A percentile compares a stretch with the other conserved stretches of the same genome.
Conservation (phyloP, 441 rosid species). For the Syzygium syzygioides region DNA sequence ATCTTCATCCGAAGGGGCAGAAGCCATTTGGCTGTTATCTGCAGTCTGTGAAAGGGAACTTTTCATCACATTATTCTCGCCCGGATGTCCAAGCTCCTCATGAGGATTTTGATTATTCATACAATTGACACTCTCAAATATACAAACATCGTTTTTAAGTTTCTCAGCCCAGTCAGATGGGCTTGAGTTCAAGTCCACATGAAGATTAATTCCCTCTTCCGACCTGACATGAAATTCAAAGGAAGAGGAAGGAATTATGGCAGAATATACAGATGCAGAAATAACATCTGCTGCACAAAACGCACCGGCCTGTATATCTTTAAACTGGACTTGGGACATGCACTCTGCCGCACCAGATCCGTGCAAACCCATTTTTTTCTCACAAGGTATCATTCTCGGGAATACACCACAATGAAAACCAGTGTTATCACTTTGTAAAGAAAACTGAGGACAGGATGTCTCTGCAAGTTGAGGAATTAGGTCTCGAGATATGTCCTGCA, state of each 20-base stretch:
- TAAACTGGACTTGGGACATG: conserved; percentile 12
- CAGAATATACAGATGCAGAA: conserved; percentile 13
- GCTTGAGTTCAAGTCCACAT: conserved; percentile 62
- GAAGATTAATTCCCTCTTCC: conserved; percentile 75
- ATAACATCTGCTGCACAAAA: conserved; percentile 18
- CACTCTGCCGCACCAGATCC: conserved; percentile 18
- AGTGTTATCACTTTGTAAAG: conserved; percentile 24
- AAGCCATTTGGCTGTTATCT: conserved; percentile 26
- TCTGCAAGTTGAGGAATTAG: not conserved
- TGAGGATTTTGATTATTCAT: conserved; percentile 35
- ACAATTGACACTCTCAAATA: conserved; percentile 28
- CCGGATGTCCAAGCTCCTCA: conserved; percentile 29
- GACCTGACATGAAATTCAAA: conserved; percentile 67
- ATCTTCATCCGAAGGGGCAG: conserved; percentile 22
- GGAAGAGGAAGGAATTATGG: conserved; percentile 33
- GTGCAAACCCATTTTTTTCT: not conserved
- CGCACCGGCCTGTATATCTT: conserved; percentile 20
- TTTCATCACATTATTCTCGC: conserved; percentile 36
- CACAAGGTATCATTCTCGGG: conserved; percentile 19
- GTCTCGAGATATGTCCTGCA: not conserved
- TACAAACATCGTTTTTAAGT: conserved; percentile 46
- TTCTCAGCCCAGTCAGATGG: conserved; percentile 66
- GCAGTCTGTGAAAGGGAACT: conserved; percentile 17
- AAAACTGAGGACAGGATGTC: conserved; percentile 20
- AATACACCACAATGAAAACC: conserved; percentile 18